These are phyloP conservation scores for Annona cherimola DNA, from an alignment of 164 flowering plant genomes.

Conservation along the genomic window DNA sequence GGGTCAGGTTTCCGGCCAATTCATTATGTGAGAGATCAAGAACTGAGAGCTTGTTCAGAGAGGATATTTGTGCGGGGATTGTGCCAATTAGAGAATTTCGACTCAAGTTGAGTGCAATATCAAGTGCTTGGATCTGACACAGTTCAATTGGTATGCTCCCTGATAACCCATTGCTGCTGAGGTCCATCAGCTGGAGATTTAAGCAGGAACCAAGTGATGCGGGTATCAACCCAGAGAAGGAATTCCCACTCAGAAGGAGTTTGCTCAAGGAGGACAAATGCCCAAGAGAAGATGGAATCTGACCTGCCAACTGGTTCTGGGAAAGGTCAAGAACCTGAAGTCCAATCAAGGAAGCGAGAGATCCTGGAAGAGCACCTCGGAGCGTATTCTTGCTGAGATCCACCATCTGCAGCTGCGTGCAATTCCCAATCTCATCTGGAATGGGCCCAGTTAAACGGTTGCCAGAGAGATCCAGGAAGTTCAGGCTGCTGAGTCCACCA, in stretches of 20 bases:
- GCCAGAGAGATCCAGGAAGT: slow-evolving; percentile 64
- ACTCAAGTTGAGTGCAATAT: slow-evolving; percentile 51
- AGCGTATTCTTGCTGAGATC: slow-evolving; percentile 58
- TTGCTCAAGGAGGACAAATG: slow-evolving; percentile 31
- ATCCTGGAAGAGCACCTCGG: slow-evolving; percentile 48
- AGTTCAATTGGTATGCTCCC: slow-evolving; percentile 40
- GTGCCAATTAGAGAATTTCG: slow-evolving; percentile 35
- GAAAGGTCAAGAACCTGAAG: slow-evolving; percentile 73
- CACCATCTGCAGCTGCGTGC: slow-evolving; percentile 53
- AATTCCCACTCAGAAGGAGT: slow-evolving; percentile 35
- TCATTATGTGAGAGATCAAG: slow-evolving; percentile 53
- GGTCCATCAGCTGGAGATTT: slow-evolving; percentile 47
- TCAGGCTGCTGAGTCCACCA: slow-evolving; percentile 47
- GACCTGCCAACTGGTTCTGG: slow-evolving; percentile 42
- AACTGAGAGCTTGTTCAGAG: slow-evolving; percentile 49
- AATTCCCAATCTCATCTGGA: slow-evolving; percentile 67
- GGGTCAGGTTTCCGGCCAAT: slow-evolving; percentile 39
- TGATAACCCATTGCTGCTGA: slow-evolving; percentile 40
- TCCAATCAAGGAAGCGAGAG: slow-evolving; percentile 45
- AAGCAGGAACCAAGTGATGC: slow-evolving; percentile 32
- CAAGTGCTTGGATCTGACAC: slow-evolving; percentile 30
- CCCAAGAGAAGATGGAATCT: slow-evolving; percentile 41
- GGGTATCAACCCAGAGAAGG: slow-evolving; percentile 44
- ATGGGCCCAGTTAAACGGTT: slow-evolving; percentile 56
- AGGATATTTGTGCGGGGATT: slow-evolving; percentile 41